Conservation (phyloP, 1,284 basidiomycete species). For the Phenoliferia sp. region DNA sequence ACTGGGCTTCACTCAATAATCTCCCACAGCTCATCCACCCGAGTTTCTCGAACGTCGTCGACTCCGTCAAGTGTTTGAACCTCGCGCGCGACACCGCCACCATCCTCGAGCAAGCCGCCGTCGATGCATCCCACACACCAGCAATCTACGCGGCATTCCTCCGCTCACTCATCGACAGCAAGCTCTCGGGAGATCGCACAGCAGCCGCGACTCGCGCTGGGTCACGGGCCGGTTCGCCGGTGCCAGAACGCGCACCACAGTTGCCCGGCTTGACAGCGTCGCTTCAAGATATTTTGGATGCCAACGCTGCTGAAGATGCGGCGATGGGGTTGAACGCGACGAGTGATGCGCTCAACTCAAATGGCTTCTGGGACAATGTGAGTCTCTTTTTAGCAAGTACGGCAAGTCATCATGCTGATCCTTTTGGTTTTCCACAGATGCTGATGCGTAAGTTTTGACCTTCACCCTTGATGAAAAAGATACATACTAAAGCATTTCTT, state of each 20-base stretch:
- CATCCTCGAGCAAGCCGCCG: constrained; percentile 62
- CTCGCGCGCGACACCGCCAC: constrained; percentile 31
- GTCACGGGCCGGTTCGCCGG: not conserved
- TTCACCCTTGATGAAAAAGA: not conserved
- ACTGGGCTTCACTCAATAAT: not conserved
- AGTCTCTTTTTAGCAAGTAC: not conserved
- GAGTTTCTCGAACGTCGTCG: constrained; percentile 17
- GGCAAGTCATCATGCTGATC: not conserved
- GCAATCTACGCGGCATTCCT: constrained; percentile 81
- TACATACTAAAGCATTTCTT: not conserved
- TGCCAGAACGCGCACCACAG: not conserved
- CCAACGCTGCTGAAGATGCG: not conserved
- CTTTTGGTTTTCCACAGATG: not conserved
- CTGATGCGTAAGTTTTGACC: not conserved
- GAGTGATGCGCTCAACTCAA: not conserved
- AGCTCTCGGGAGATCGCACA: constrained; percentile 18
- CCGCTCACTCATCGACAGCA: constrained; percentile 53
- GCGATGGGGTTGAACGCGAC: not conserved
- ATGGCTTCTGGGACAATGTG: constrained; percentile 1
- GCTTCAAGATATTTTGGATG: not conserved
- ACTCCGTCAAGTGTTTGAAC: constrained; percentile 26
- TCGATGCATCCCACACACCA: constrained; percentile 71
- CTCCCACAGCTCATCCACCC: constrained; percentile 1
- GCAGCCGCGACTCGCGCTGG: not conserved
- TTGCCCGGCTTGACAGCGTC: not conserved